These are phyloP conservation scores for Ascochyta viciae-villosae DNA, from an alignment of 2,329 filamentous ascomycete species.

Conservation along the genomic window DNA sequence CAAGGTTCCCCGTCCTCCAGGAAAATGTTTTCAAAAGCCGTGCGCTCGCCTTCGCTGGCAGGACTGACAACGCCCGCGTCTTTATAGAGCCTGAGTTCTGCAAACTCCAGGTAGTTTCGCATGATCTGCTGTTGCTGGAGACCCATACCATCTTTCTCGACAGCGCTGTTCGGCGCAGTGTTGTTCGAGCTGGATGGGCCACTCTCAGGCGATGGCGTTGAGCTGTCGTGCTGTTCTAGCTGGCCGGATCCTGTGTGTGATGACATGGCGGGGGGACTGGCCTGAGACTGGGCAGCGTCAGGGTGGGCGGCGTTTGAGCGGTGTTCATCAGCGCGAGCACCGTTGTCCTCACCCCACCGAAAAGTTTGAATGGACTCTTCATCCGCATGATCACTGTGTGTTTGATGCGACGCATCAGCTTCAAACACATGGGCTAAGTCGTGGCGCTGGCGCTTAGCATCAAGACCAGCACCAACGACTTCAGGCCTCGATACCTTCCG, in stretches of 20 bases:
- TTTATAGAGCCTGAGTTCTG: conserved; percentile 6
- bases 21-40: conserved; percentile 29
- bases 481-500: conserved; percentile 12
- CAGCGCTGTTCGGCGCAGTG: not conserved
- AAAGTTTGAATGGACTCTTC: not conserved
- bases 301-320: not conserved
- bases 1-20: conserved; percentile 19
- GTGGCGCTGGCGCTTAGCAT: conserved; percentile 1
- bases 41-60: conserved; percentile 20
- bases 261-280: not conserved
- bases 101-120: conserved; percentile 26
- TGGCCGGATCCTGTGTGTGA: not conserved
- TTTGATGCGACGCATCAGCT: not conserved
- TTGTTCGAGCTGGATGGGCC: not conserved
- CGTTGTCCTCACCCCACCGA: not conserved
- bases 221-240: not conserved
- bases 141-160: not conserved
- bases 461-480: no score
- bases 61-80: conserved; percentile 14
- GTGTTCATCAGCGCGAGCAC: not conserved
- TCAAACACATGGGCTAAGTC: not conserved
- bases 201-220: not conserved
- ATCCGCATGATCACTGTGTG: not conserved
- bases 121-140: conserved; percentile 18
- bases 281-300: no score